These are phyloP conservation scores for Agrocybe praecox DNA, from an alignment of 768 basidiomycete species.

Conservation along the genomic window DNA sequence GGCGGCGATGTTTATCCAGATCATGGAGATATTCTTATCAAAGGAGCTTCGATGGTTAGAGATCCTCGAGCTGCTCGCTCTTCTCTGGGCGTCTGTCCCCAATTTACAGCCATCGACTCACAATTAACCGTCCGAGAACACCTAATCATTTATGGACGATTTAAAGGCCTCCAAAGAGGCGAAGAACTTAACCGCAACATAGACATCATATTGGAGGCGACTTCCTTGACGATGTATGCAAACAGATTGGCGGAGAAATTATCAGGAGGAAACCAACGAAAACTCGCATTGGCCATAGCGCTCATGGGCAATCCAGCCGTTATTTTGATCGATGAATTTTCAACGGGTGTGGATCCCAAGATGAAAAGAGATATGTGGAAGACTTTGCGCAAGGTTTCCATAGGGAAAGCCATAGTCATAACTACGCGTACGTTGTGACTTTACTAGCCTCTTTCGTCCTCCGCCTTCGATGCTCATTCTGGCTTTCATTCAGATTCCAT, in stretches of 20 bases:
- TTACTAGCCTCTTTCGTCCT: neutral
- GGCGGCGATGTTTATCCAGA: constrained; percentile 73
- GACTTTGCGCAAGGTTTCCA: constrained; percentile 63
- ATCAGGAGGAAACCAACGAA: constrained; percentile 81
- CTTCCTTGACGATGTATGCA: constrained; percentile 60
- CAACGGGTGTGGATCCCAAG: constrained; percentile 81
- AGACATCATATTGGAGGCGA: constrained; percentile 58
- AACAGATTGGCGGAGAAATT: constrained; percentile 74
- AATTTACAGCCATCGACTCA: constrained; percentile 81
- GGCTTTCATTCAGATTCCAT: constrained; percentile 59
- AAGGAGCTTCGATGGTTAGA: constrained; percentile 62
- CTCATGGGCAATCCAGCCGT: constrained; percentile 77
- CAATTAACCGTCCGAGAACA: constrained; percentile 82
- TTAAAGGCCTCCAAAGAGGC: constrained; percentile 69
- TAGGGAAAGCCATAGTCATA: constrained; percentile 71
- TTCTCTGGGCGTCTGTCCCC: constrained; percentile 80
- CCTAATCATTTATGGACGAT: constrained; percentile 68
- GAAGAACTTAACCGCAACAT: constrained; percentile 55
- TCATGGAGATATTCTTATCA: constrained; percentile 68
- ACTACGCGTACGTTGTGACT: constrained; percentile 62
- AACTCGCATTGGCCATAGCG: constrained; percentile 75
- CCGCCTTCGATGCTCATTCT: neutral
- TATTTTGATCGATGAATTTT: constrained; percentile 82
- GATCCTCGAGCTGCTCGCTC: constrained; percentile 65
- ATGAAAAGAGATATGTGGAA: constrained; percentile 87